Percentiles rank a stretch among this genome's conserved stretches.
phyloP scores from a whole-genome alignment of 768 basidiomycete genomes.

The Termitomyces sp. region DNA sequence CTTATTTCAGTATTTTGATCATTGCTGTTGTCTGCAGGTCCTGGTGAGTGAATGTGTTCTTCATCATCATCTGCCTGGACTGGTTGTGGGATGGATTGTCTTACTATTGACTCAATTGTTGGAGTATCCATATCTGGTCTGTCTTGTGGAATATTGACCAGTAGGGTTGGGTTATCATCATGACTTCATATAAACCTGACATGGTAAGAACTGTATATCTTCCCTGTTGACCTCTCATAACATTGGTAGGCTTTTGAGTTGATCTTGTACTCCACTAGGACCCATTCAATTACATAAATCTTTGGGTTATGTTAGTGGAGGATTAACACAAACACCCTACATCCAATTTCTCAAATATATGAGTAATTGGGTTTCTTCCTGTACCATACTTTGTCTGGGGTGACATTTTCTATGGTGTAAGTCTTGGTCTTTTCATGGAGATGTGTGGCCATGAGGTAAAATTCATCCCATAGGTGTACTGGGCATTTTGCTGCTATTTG shows the following conservation, averaged over 20 bases:
- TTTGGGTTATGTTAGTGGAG: slow-evolving; percentile 23
- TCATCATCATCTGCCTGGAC: background rate
- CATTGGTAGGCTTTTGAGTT: background rate
- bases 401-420: background rate
- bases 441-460: background rate
- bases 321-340: no score
- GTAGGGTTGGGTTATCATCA: background rate
- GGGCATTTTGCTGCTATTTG: slow-evolving; percentile 13
- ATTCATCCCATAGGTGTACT: background rate
- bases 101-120: no score
- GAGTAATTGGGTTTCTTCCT: no score
- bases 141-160: background rate
- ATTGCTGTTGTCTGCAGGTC: background rate
- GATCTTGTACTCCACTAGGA: background rate
- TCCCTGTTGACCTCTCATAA: no score
- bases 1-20: background rate
- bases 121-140: no score
- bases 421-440: slow-evolving; percentile 4
- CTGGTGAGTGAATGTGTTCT: background rate
- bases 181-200: background rate
- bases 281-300: slow-evolving; percentile 8
- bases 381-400: slow-evolving; percentile 18
- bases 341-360: no score
- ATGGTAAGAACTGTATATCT: no score
- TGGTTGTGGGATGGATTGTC: no score